phyloP scores from a whole-genome alignment of 176 grass and related monocot species.

The Ananas comosus region DNA sequence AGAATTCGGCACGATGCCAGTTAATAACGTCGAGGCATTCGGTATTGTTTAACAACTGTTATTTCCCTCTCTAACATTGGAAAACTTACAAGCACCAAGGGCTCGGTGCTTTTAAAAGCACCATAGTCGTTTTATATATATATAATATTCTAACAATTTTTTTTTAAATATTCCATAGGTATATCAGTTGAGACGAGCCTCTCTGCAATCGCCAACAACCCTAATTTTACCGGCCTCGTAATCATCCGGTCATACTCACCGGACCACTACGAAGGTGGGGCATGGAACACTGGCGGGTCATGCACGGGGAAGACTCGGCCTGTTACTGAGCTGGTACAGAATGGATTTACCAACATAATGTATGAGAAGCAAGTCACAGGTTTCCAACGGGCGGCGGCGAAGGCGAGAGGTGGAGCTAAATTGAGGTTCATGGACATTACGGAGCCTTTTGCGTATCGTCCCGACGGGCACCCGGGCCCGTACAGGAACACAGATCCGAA shows the following conservation, averaged over 20 bases:
- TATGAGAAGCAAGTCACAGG: conserved; percentile 53
- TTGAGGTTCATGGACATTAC: conserved; percentile 92
- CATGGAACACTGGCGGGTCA: conserved; percentile 88
- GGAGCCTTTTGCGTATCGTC: conserved; percentile 56
- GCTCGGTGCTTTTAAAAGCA: too few relatives aligned
- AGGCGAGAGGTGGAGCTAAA: conserved; percentile 31
- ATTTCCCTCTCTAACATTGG: not conserved
- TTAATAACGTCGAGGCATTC: conserved; percentile 75
- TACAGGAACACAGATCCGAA: conserved; percentile 79
- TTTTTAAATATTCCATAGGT: conserved; percentile 12
- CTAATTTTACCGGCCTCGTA: conserved; percentile 73
- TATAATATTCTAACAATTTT: conserved; percentile 1
- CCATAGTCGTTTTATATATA: too few relatives aligned
- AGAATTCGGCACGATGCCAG: conserved; percentile 51
- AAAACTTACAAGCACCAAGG: too few relatives aligned
- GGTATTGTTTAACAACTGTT: conserved; percentile 18
- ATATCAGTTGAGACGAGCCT: conserved; percentile 71
- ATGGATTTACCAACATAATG: conserved; percentile 74
- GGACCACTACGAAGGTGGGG: conserved; percentile 86
- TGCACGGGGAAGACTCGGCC: conserved; percentile 77
- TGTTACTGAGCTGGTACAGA: conserved; percentile 39
- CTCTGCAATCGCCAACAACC: conserved; percentile 50
- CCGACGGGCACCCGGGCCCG: conserved; percentile 86
- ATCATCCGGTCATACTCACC: conserved; percentile 77
- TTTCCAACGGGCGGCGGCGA: conserved; percentile 53